Evolutionary conservation across 2,329 filamentous ascomycete genomes (phyloP), one percentile per base, ranked within the genome.

Genomic region (Zymoseptoria passerinii): DNA sequence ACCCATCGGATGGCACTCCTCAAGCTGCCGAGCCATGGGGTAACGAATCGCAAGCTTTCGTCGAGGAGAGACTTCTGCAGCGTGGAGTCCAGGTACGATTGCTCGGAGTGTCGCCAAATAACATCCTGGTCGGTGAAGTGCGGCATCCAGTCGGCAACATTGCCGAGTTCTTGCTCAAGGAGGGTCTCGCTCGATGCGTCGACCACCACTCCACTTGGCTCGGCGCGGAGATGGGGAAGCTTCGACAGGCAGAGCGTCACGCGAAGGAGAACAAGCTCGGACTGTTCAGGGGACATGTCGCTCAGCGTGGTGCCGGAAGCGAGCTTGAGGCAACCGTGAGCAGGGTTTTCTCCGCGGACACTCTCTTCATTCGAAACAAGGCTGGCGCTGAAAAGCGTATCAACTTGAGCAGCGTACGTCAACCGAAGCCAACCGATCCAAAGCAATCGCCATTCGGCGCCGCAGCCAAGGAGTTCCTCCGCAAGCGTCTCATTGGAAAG

Each of bases 171-270:
- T 75, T 99, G 50, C 84, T 99, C 50, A 85, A 92, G 68, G 89
- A 91, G 55, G 94, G 94, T 67, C 80, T 97, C 57, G 94, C 92
- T 48, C 84, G 90, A 69, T 97, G 92, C 78, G 91, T 92, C 64
- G 94, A 99, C 74, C 92, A 94, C 75, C 94, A 99, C 77, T 95
- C 92, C 0, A 95, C 91, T 48, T 81, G 96, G 77, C 83, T 99
- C 9, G 94, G 94, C 50, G 78, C 84, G 53, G 89, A 92, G 68
- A 99, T 99, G 94, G 86, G 87, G 49, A 74, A 82, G 58, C 83
- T 97, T 58, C 85, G 94, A 63, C 84, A 89, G 64, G 92, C 94
- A 1, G 94, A 99, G 77, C 92, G 89, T 73, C 78, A 83, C 59
- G 94, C 94, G 4, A 91, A 91, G 75, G 82, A 85, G 64, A 82